Percentiles rank a stretch among this genome's conserved stretches.
These are phyloP conservation scores for Zygoascus tannicola DNA, from an alignment of 805 yeast genomes.

Conservation along the genomic window DNA sequence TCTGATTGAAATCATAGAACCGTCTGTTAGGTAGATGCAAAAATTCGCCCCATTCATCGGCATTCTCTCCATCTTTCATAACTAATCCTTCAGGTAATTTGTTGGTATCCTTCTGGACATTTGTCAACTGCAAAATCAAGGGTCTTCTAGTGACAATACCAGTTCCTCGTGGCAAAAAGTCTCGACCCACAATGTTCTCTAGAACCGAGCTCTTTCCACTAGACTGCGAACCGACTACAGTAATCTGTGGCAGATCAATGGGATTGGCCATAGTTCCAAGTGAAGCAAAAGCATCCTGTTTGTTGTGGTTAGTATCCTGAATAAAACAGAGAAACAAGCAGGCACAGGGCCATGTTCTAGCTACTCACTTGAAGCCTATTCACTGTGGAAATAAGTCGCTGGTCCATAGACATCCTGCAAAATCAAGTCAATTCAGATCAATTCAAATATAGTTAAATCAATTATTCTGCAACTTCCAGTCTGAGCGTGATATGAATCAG, in stretches of 20 bases:
- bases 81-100: slow-evolving; percentile 22
- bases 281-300: slow-evolving; percentile 82
- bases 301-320: slow-evolving; percentile 21
- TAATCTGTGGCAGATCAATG: slow-evolving; percentile 77
- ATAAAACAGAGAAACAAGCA: not conserved
- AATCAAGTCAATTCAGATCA: too few relatives aligned
- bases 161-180: slow-evolving; percentile 81
- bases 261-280: slow-evolving; percentile 84
- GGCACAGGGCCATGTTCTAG: not conserved
- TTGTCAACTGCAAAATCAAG: slow-evolving; percentile 66
- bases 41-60: slow-evolving; percentile 92
- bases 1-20: slow-evolving; percentile 80
- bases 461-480: too few relatives aligned
- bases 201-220: slow-evolving; percentile 83
- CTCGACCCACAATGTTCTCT: slow-evolving; percentile 86
- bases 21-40: slow-evolving; percentile 84
- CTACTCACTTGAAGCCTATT: slow-evolving; percentile 2
- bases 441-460: too few relatives aligned
- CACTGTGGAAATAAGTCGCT: slow-evolving; percentile 4
- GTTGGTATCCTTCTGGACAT: slow-evolving; percentile 25
- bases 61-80: slow-evolving; percentile 18
- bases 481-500: too few relatives aligned
- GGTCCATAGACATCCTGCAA: slow-evolving; percentile 5
- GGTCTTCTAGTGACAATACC: slow-evolving; percentile 92
- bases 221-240: slow-evolving; percentile 87